Evolutionary conservation across 768 basidiomycete genomes (phyloP).

Genomic region (Auriculariales sp.): DNA sequence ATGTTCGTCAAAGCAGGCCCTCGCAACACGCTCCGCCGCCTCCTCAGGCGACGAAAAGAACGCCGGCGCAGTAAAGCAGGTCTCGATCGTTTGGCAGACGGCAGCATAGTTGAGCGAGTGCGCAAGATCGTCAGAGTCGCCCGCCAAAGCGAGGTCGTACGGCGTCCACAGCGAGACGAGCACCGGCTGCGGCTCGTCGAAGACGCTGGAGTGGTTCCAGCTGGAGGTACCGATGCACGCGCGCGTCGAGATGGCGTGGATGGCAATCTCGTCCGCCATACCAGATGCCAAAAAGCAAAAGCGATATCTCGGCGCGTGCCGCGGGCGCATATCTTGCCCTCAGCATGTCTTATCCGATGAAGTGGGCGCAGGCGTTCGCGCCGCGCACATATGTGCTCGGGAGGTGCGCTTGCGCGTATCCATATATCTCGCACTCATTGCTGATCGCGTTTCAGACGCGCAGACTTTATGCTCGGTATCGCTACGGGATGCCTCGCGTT

Average conservation of each 20-base stretch:
- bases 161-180: conserved; percentile 34
- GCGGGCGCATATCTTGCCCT: background rate
- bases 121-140: conserved; percentile 35
- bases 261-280: conserved; percentile 14
- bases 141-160: conserved; percentile 35
- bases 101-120: conserved; percentile 54
- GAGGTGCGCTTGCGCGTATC: background rate
- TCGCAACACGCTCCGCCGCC: conserved; percentile 27
- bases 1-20: conserved; percentile 21
- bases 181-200: conserved; percentile 29
- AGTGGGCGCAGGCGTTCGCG: background rate
- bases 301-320: no score
- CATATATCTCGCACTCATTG: background rate
- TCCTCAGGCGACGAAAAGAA: conserved; percentile 32
- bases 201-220: conserved; percentile 10
- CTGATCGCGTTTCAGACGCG: background rate
- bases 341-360: no score
- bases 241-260: conserved; percentile 18
- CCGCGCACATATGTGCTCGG: background rate
- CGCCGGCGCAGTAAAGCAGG: conserved; percentile 23
- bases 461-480: conserved; percentile 57
- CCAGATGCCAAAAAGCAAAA: no score
- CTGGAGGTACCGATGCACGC: conserved; percentile 13
- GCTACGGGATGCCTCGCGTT: conserved; percentile 70
- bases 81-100: conserved; percentile 29